phyloP scores from a whole-genome alignment of 2,329 filamentous ascomycete species.

The Cercospora beticola region DNA sequence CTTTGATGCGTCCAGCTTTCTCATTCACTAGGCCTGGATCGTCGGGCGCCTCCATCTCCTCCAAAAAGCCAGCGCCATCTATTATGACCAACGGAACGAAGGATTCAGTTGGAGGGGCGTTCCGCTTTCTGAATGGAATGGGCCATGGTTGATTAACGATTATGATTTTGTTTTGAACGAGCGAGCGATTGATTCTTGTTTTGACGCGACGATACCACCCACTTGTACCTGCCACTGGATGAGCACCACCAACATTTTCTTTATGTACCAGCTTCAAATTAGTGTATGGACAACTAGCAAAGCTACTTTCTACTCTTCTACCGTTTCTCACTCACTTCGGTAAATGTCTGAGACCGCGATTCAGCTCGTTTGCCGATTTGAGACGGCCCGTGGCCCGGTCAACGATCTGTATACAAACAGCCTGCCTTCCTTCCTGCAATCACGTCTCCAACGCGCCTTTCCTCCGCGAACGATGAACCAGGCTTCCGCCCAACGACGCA shows the following conservation, averaged over 20 bases:
- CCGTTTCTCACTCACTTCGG: background rate
- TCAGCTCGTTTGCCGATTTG: background rate
- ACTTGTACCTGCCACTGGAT: background rate
- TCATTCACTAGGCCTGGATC: background rate
- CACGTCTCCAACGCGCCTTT: background rate
- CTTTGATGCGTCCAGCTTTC: slow-evolving; percentile 3
- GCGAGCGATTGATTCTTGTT: background rate
- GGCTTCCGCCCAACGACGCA: background rate
- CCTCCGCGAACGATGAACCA: background rate
- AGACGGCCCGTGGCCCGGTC: background rate
- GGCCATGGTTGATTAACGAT: background rate
- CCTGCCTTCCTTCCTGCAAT: background rate
- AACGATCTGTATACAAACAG: background rate
- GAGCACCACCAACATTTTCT: background rate
- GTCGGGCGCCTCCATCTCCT: background rate
- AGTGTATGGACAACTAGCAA: background rate
- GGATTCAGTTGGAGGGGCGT: background rate
- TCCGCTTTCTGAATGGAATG: background rate
- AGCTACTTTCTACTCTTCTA: background rate
- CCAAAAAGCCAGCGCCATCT: slow-evolving; percentile 5
- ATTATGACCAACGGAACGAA: background rate
- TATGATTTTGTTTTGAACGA: background rate
- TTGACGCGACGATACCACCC: slow-evolving; percentile 4
- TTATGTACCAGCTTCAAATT: background rate
- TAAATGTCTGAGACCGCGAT: background rate